Percentiles rank a stretch among this genome's conserved stretches.
These are phyloP conservation scores for Breynia disticha DNA, from an alignment of 441 rosid genomes.

Conservation along the genomic window DNA sequence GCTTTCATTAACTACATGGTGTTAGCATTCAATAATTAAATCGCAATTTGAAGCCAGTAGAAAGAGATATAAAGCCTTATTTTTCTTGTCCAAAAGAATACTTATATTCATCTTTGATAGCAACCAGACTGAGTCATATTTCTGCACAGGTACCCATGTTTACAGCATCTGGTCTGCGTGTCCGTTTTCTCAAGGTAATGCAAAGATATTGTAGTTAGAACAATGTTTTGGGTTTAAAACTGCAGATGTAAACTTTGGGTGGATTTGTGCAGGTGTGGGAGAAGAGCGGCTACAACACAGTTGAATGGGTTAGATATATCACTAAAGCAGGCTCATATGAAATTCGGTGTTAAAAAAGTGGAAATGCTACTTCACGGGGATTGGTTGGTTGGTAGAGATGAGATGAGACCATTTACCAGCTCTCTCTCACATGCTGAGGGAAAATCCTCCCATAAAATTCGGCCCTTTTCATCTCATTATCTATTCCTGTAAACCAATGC, in stretches of 20 bases:
- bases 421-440: too few relatives aligned
- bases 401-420: conserved; percentile 40
- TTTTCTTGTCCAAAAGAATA: neutral
- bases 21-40: too few relatives aligned
- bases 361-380: neutral
- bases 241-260: neutral
- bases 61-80: too few relatives aligned
- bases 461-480: too few relatives aligned
- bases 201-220: neutral
- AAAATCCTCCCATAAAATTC: too few relatives aligned
- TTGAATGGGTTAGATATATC: conserved; percentile 97
- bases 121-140: conserved; percentile 1
- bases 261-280: conserved; percentile 76
- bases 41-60: too few relatives aligned
- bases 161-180: conserved; percentile 96
- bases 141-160: conserved; percentile 89
- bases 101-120: neutral
- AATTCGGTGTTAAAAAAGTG: conserved; percentile 68
- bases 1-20: too few relatives aligned
- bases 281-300: conserved; percentile 97
- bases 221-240: neutral
- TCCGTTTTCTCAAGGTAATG: conserved; percentile 87
- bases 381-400: conserved; percentile 28
- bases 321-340: conserved; percentile 97
- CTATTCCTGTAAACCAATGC: too few relatives aligned